Base-by-base conservation (phyloP, 257 asterid species). In the Jaltomata sinuosa region DNA sequence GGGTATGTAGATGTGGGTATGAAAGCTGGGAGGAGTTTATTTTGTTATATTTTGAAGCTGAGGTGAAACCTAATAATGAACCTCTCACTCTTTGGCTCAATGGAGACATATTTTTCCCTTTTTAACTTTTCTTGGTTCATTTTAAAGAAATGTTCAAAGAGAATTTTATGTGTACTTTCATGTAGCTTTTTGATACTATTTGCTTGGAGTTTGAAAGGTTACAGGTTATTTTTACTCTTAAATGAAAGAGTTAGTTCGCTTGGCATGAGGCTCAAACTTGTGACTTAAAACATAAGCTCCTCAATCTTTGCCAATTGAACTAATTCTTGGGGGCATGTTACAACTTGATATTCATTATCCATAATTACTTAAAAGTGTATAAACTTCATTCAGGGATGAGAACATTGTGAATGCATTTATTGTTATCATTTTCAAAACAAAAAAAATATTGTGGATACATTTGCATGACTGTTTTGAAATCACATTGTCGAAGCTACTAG, bases 31-130 rank as follows among this genome's bases (percentile, higher is more conserved):
- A 93, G 97, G 85, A 95, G 98, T 84, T 91, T 95, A 86, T 95
- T 94, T 88, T 95, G 94, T 85, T 95, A 95, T 86, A 93, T 94
- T 88, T 91, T 71, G 98, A 95, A 89, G 98, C 99, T 88, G 95
- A 83, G 12, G 86, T 87, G n/a, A n/a, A n/a, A n/a, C n/a, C n/a
- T n/a, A n/a, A n/a, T n/a, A n/a, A n/a, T n/a, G n/a, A n/a, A n/a
- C n/a, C n/a, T n/a, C n/a, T n/a, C n/a, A n/a, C n/a, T n/a, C n/a
- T n/a, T n/a, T n/a, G n/a, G n/a, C n/a, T 95, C 82, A 95, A 95
- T 93, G 99, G 99, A 93, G 99, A 98, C 94, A 47, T 1, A 71
- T 81, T 36, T 55, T 55, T 67, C 29, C 11, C 59, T 27, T 65
- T 29, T 59, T 12, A 57, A 49, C 12, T 42, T 31, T n/a, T 55